Conservation (phyloP, 352 stramenopile species). For the Thalassiosira hispida region DNA sequence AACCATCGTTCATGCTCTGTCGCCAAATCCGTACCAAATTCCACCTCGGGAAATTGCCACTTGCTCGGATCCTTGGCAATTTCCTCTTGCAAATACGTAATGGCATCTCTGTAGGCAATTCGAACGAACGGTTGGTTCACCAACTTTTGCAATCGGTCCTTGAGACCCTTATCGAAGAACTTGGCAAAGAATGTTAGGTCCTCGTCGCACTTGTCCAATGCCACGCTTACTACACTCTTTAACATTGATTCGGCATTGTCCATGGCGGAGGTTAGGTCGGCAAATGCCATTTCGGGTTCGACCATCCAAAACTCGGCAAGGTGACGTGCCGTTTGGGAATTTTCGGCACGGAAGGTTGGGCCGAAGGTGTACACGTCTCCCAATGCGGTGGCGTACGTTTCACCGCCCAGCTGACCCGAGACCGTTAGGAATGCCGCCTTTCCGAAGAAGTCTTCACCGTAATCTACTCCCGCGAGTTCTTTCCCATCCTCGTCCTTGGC, state of each 20-base stretch:
- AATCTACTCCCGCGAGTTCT: constrained; percentile 76
- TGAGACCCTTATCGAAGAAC: constrained; percentile 89
- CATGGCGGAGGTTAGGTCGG: constrained; percentile 90
- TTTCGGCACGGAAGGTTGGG: constrained; percentile 98
- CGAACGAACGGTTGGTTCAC: constrained; percentile 90
- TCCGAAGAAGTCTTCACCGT: constrained; percentile 94
- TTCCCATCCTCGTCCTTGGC: constrained; percentile 72
- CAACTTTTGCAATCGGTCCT: constrained; percentile 88
- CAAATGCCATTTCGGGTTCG: constrained; percentile 94
- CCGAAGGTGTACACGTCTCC: constrained; percentile 99
- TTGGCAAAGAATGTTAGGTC: constrained; percentile 94
- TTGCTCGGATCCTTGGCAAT: constrained; percentile 87
- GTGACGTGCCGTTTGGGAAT: constrained; percentile 97
- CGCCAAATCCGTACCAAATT: constrained; percentile 96
- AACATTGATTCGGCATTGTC: constrained; percentile 92
- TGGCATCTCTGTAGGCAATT: constrained; percentile 94
- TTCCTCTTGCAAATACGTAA: constrained; percentile 92
- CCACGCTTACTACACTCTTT: constrained; percentile 88
- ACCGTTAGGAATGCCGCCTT: constrained; percentile 89
- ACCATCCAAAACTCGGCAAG: constrained; percentile 99
- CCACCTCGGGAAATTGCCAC: constrained; percentile 87
- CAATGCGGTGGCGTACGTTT: constrained; percentile 96
- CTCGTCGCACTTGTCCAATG: constrained; percentile 88
- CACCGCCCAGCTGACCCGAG: constrained; percentile 91
- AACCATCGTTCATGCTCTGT: constrained; percentile 97